These are phyloP conservation scores for Platanus orientalis DNA, from an alignment of 164 flowering plant genomes.

Conservation along the genomic window DNA sequence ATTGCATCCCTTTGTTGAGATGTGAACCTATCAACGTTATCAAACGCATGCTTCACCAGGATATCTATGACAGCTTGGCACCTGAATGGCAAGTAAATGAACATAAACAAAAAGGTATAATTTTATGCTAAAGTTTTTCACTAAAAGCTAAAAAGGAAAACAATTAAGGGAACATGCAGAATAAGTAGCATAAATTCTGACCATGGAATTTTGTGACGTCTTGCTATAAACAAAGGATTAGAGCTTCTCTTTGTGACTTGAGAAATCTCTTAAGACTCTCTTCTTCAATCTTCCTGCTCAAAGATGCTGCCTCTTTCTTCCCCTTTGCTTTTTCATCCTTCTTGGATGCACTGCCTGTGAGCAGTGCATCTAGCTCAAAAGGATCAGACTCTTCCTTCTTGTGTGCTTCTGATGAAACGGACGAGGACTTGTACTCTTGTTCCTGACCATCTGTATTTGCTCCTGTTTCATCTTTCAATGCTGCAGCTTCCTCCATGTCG, in stretches of 20 bases:
- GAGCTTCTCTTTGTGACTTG: constrained; percentile 70
- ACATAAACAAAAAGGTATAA: not conserved
- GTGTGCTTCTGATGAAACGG: constrained; percentile 19
- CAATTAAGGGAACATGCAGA: not conserved
- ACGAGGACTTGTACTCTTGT: constrained; percentile 19
- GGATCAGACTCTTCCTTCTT: constrained; percentile 66
- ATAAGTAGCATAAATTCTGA: constrained; percentile 13
- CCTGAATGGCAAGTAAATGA: constrained; percentile 40
- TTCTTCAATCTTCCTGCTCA: constrained; percentile 44
- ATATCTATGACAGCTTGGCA: constrained; percentile 93
- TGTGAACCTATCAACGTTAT: constrained; percentile 75
- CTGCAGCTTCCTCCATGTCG: constrained; percentile 70
- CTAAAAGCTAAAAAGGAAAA: not conserved
- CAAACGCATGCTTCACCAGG: constrained; percentile 83
- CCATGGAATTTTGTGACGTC: constrained; percentile 83
- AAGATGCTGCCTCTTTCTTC: constrained; percentile 42
- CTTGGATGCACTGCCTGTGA: constrained; percentile 41
- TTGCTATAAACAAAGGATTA: constrained; percentile 76
- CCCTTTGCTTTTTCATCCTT: constrained; percentile 47
- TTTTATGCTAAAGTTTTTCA: not conserved
- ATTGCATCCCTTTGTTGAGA: constrained; percentile 76
- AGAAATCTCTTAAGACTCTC: constrained; percentile 63
- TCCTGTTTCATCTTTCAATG: constrained; percentile 39
- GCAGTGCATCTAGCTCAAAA: constrained; percentile 80
- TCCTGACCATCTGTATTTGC: constrained; percentile 18